These are phyloP conservation scores for Xenoacremonium recifei DNA, from an alignment of 2,329 filamentous ascomycete species.

Conservation along the genomic window DNA sequence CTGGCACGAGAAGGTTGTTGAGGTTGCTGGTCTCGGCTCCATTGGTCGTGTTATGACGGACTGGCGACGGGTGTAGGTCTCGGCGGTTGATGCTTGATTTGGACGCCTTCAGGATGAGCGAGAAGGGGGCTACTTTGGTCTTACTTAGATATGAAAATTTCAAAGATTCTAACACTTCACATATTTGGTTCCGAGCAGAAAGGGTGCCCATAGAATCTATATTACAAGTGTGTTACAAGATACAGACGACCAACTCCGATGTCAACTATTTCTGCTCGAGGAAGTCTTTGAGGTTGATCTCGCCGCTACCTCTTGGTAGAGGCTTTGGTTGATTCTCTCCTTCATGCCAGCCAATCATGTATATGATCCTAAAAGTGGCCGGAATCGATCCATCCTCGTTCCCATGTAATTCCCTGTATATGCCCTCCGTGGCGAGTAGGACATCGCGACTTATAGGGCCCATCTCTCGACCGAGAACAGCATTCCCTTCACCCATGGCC, in stretches of 20 bases:
- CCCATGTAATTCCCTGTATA: constrained; percentile 85
- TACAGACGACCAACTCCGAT: too few relatives aligned
- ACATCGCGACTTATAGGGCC: constrained; percentile 78
- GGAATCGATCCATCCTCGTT: constrained; percentile 76
- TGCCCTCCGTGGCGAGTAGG: constrained; percentile 80
- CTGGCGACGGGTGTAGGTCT: constrained; percentile 67
- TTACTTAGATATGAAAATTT: constrained; percentile 17
- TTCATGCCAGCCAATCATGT: constrained; percentile 99
- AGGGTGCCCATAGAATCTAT: too few relatives aligned
- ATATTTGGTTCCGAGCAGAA: too few relatives aligned
- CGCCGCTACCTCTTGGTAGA: constrained; percentile 76
- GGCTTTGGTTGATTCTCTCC: constrained; percentile 76
- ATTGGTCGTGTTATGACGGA: constrained; percentile 96
- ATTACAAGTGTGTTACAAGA: too few relatives aligned
- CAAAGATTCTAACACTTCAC: constrained; percentile 7
- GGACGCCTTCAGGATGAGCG: neutral
- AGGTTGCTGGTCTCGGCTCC: constrained; percentile 85
- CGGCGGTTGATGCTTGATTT: constrained; percentile 3
- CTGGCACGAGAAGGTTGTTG: constrained; percentile 98
- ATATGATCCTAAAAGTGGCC: constrained; percentile 92
- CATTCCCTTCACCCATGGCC: constrained; percentile 94
- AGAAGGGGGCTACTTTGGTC: neutral
- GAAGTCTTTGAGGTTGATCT: constrained; percentile 86
- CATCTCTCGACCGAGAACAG: constrained; percentile 80
- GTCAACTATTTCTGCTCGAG: constrained; percentile 37